Conservation (phyloP, 495 filamentous ascomycete genomes). For the Talaromyces proteolyticus region DNA sequence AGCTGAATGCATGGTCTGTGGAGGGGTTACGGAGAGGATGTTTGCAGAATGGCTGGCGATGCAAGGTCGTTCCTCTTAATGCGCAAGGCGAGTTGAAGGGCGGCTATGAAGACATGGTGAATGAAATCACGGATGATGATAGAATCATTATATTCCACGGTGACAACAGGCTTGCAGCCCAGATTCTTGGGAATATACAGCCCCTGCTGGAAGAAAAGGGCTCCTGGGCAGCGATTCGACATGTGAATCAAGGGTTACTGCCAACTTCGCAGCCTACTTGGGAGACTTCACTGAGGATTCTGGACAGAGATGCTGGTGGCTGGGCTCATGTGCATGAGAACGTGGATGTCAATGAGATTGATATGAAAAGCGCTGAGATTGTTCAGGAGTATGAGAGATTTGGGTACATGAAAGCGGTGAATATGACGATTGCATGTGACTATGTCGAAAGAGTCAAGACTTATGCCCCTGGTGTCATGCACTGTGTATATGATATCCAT, state of each 20-base stretch:
- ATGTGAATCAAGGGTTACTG: slow-evolving; percentile 80
- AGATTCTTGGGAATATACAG: slow-evolving; percentile 32
- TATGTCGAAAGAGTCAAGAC: slow-evolving; percentile 84
- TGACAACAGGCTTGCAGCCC: slow-evolving; percentile 53
- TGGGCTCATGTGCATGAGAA: slow-evolving; percentile 91
- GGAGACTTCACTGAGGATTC: slow-evolving; percentile 54
- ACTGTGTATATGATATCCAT: slow-evolving; percentile 78
- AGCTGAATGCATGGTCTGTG: slow-evolving; percentile 82
- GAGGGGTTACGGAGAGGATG: slow-evolving; percentile 75
- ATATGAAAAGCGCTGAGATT: slow-evolving; percentile 36
- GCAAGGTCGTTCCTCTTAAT: slow-evolving; percentile 38
- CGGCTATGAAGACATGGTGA: slow-evolving; percentile 12
- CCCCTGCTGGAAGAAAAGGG: slow-evolving; percentile 13
- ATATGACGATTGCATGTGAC: slow-evolving; percentile 38
- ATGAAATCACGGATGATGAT: slow-evolving; percentile 21
- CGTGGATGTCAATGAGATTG: slow-evolving; percentile 58
- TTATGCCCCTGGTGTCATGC: slow-evolving; percentile 85
- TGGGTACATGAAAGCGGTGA: slow-evolving; percentile 1
- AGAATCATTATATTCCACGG: slow-evolving; percentile 64
- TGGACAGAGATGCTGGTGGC: slow-evolving; percentile 45
- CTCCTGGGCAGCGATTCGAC: slow-evolving; percentile 38
- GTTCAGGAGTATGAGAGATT: slow-evolving; percentile 10
- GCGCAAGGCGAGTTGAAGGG: slow-evolving; percentile 14
- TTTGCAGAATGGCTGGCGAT: slow-evolving; percentile 57
- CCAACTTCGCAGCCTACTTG: slow-evolving; percentile 64